Percentiles rank a stretch among this genome's conserved stretches.
Evolutionary conservation across 75 land plant genomes (phyloP).

Genomic region (Cryptomeria japonica): DNA sequence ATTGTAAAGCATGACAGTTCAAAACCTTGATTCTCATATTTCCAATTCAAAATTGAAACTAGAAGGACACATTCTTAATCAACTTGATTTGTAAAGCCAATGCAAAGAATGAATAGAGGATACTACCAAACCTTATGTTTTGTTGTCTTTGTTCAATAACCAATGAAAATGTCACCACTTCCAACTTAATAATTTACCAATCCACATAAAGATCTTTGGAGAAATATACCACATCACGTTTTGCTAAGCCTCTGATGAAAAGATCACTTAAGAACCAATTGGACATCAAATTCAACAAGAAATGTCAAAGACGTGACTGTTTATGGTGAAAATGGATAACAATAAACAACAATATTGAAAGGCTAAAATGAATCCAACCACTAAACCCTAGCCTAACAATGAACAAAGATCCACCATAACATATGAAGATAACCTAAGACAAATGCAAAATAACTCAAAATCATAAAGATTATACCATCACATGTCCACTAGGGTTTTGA

Average conservation of each 20-base stretch:
- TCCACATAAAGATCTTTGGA: not conserved
- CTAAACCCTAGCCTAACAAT: too few species aligned
- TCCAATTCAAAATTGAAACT: not conserved
- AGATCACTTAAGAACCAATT: not conserved
- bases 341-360: too few species aligned
- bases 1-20: not conserved
- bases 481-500: too few species aligned
- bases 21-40: constrained; percentile 8
- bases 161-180: not conserved
- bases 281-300: not conserved
- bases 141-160: constrained; percentile 1
- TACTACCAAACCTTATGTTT: not conserved
- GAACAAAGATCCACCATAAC: too few species aligned
- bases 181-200: not conserved
- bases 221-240: not conserved
- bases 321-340: too few species aligned
- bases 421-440: too few species aligned
- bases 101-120: not conserved
- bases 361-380: too few species aligned
- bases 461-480: too few species aligned
- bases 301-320: not conserved
- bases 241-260: constrained; percentile 1
- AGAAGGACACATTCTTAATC: not conserved
- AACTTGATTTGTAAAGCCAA: not conserved
- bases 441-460: too few species aligned